Conservation (phyloP, 2,329 filamentous ascomycete genomes). For the Colletotrichum trifolii region DNA sequence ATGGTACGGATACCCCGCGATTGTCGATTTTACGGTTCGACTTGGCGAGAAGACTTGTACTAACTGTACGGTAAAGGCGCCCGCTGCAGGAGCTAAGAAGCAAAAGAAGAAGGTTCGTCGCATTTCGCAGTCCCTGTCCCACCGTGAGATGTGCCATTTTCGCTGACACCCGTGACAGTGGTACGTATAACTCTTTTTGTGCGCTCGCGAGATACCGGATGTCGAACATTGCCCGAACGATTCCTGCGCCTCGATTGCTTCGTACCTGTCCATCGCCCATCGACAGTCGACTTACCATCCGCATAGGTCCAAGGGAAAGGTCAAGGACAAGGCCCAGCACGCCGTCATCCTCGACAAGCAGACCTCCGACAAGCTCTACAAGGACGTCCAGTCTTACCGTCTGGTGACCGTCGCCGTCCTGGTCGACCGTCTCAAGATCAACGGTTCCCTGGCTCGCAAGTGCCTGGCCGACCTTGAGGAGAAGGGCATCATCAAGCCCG, state of each 20-base stretch:
- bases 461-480: constrained; percentile 94
- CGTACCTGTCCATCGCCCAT: not conserved
- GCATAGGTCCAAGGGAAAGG: constrained; percentile 65
- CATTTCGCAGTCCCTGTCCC: not conserved
- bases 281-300: constrained; percentile 30
- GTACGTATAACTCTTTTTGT: constrained; percentile 40
- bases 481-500: constrained; percentile 98
- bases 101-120: constrained; percentile 58
- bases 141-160: not conserved
- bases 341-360: constrained; percentile 98
- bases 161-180: constrained; percentile 44
- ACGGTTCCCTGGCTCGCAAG: constrained; percentile 93
- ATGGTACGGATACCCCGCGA: constrained; percentile 27
- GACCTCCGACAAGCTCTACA: constrained; percentile 98
- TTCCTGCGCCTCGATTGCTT: constrained; percentile 12
- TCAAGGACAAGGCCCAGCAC: constrained; percentile 99
- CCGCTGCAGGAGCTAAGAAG: constrained; percentile 61
- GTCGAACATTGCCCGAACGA: constrained; percentile 9
- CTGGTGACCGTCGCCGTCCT: constrained; percentile 98
- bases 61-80: constrained; percentile 45
- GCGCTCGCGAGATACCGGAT: constrained; percentile 9
- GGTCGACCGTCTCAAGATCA: constrained; percentile 99
- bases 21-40: not conserved
- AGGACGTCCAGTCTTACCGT: constrained; percentile 99
- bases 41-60: constrained; percentile 12